A percentile compares a stretch with the other conserved stretches of the same genome.
Conservation (phyloP, 2,329 filamentous ascomycete genomes). For the Cryoendolithus antarcticus region DNA sequence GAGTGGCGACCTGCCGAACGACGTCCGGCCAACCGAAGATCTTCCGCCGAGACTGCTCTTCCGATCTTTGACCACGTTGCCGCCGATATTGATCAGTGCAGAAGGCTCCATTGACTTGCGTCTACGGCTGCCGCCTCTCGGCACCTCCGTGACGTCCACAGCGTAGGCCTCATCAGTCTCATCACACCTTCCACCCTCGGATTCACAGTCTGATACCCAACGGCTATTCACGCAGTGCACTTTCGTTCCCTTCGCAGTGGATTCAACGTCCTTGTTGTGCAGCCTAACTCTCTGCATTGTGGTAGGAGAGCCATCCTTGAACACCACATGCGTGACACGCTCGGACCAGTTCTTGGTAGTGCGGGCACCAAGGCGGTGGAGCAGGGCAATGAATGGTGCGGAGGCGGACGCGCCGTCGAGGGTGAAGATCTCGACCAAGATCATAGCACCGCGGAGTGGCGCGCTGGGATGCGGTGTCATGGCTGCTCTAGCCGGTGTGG, state of each 20-base stretch:
- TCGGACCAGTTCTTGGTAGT: conserved; percentile 25
- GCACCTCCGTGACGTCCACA: conserved; percentile 22
- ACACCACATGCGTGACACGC: conserved; percentile 25
- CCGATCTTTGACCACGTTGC: conserved; percentile 21
- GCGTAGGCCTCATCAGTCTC: conserved; percentile 22
- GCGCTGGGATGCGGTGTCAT: conserved; percentile 25
- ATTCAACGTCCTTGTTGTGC: conserved; percentile 20
- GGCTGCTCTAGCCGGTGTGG: conserved; percentile 15
- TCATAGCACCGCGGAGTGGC: conserved; percentile 21
- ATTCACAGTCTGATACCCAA: conserved; percentile 26
- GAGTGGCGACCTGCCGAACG: too few species aligned
- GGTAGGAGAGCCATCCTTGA: conserved; percentile 26
- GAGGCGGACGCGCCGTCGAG: conserved; percentile 24
- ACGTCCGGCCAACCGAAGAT: conserved; percentile 14
- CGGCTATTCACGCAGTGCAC: conserved; percentile 26
- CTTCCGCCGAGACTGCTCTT: conserved; percentile 17
- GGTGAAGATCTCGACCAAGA: conserved; percentile 25
- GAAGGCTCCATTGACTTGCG: conserved; percentile 27
- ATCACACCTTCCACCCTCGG: conserved; percentile 16
- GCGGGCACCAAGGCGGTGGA: conserved; percentile 24
- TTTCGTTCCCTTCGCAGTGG: conserved; percentile 11
- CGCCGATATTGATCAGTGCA: conserved; percentile 18
- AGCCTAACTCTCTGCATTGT: conserved; percentile 21
- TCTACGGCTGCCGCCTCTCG: conserved; percentile 18
- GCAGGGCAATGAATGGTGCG: conserved; percentile 20